Base-by-base conservation (phyloP, 2,329 filamentous ascomycete species). In the Claviceps sp. region DNA sequence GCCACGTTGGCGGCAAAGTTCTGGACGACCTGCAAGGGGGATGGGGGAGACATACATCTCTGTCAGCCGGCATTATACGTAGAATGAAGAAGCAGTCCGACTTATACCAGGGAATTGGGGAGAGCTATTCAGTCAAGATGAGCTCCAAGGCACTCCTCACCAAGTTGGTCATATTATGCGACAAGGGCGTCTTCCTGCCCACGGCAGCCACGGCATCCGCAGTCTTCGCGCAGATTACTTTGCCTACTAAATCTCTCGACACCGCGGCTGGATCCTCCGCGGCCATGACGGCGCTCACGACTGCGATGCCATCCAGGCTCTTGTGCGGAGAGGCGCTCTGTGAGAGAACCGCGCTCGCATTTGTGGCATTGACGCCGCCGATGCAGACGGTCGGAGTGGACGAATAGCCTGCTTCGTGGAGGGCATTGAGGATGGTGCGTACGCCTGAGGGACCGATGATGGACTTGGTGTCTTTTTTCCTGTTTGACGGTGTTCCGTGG, bases 121-220 rank as follows among this genome's bases (percentile, higher is more conserved):
- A 41, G 16, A n/a, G 9, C 4, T n/a, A 18, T 18, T 18, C 16
- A 4, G 18, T 9, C 34, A 9, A 16, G 14, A 26, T 18, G 5
- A 34, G 1, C 8, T 7, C 47, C 14, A 37, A 22, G 9, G 37
- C 44, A 30, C 34, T 22, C 7, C 63, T 49, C 56, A 73, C 91
- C 50, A 90, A 76, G 65, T 97, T 97, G 50, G 93, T 97, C 88
- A 97, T 97, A 69, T 95, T 96, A 70, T 97, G 91, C 49, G 85
- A 86, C 22, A 97, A 75, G 0, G 90, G 89, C 52, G 78, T 83
- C 44, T 69, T 73, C 2, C 72, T 65, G 5, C 78, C 78, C 47
- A 95, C 77, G 5, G 74, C 72, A 54, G 71, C 72, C 44, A 94
- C 72, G 18, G 86, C 68, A 42, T 61, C 61, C 1, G 68, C 67